A percentile compares a stretch with the other conserved stretches of the same genome.
Conservation (phyloP, 2,329 filamentous ascomycete genomes). For the Proliferodiscus dingleyae region DNA sequence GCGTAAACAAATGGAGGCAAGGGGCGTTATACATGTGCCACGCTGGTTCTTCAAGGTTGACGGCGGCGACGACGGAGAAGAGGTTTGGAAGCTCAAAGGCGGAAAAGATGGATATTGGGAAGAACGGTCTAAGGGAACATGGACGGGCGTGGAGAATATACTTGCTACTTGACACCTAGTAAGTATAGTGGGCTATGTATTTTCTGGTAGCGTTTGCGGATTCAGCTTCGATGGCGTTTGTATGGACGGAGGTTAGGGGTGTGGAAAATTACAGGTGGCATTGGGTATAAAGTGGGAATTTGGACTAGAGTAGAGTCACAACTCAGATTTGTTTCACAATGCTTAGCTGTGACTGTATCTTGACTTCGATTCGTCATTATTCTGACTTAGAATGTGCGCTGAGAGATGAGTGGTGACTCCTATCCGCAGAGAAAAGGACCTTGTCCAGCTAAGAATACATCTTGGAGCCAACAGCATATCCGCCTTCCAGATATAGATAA, state of each 20-base stretch:
- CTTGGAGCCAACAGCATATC: too few species aligned
- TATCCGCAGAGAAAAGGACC: too few species aligned
- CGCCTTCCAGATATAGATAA: too few species aligned
- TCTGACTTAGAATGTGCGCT: too few species aligned
- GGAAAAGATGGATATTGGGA: conserved; percentile 95
- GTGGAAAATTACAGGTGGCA: conserved; percentile 20
- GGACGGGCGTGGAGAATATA: conserved; percentile 53
- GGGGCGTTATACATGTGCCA: conserved; percentile 67
- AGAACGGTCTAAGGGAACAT: conserved; percentile 63
- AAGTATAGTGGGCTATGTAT: too few species aligned
- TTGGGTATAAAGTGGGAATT: too few species aligned
- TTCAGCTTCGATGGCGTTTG: not conserved
- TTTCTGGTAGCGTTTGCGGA: not conserved
- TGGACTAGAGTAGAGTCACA: too few species aligned
- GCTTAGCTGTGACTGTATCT: too few species aligned
- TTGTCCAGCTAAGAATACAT: too few species aligned
- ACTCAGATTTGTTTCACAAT: too few species aligned
- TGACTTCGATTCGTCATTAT: too few species aligned
- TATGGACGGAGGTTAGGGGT: conserved; percentile 30
- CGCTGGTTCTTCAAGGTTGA: conserved; percentile 77
- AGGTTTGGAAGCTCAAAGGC: conserved; percentile 69
- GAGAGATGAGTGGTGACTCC: too few species aligned
- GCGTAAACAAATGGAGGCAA: conserved; percentile 69
- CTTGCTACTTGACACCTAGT: conserved; percentile 32
- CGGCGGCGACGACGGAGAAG: conserved; percentile 53